phyloP scores from a whole-genome alignment of 768 basidiomycete genomes.

The Xerocomus brunneocitrinus region DNA sequence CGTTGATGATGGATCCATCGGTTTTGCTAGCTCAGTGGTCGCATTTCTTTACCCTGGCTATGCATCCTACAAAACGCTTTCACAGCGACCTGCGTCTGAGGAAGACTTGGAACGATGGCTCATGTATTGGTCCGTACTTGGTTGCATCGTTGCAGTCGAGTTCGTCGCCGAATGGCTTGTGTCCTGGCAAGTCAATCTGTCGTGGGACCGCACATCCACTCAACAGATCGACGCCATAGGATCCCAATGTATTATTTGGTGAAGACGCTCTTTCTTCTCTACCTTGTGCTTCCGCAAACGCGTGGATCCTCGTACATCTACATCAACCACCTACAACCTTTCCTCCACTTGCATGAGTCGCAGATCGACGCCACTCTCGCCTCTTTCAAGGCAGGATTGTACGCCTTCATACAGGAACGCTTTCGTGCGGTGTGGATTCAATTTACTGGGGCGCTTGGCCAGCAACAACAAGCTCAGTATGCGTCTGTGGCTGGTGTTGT shows the following conservation, averaged over 20 bases:
- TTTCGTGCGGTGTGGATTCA: conserved; percentile 64
- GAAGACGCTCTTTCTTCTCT: conserved; percentile 83
- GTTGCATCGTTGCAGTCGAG: conserved; percentile 77
- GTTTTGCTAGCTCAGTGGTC: conserved; percentile 48
- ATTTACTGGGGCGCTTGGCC: conserved; percentile 46
- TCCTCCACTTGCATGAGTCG: conserved; percentile 75
- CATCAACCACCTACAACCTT: conserved; percentile 70
- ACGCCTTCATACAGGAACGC: conserved; percentile 61
- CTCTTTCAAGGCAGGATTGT: conserved; percentile 52
- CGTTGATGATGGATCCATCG: not conserved
- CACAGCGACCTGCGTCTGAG: conserved; percentile 80
- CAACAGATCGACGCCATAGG: conserved; percentile 41
- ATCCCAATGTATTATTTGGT: conserved; percentile 83
- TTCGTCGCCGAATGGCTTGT: conserved; percentile 83
- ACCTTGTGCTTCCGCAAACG: conserved; percentile 86
- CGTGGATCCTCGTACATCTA: conserved; percentile 87
- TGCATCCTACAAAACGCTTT: conserved; percentile 93
- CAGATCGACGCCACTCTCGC: conserved; percentile 83
- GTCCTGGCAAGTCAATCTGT: conserved; percentile 59
- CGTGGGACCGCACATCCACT: conserved; percentile 5
- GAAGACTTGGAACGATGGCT: conserved; percentile 89
- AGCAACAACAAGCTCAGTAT: conserved; percentile 32
- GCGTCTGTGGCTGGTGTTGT: conserved; percentile 8
- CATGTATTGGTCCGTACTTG: conserved; percentile 94
- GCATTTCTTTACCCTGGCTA: conserved; percentile 93